Base-by-base conservation (phyloP, 345 rosid genomes). In the Eucalyptus pumila region DNA sequence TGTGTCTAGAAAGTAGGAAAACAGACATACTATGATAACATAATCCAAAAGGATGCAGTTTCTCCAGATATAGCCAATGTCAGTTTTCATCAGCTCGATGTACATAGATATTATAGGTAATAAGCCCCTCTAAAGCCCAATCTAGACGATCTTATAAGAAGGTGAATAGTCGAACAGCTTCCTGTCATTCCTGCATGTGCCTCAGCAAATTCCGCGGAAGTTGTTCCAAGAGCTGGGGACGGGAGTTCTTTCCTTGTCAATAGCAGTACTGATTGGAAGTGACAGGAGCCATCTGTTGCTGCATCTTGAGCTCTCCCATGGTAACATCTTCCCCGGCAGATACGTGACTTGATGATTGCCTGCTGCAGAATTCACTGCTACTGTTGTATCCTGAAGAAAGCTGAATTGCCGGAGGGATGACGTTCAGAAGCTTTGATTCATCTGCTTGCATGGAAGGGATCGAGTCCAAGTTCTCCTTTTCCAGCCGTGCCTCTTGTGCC, bases 321-420 rank as follows among this genome's bases (percentile, higher is more conserved):
- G 94, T 91, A 30, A 94, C 95, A 40, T 95, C 94, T 34, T 94
- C 93, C 48, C 93, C 91, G 6, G 69, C 17, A 19, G 60, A 54
- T 37, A 67, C 47, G 32, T 52, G 11, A 32, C 90, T 92, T 42
- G 97, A 95, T 30, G 96, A 95, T 86, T 90, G 95, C 50, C 95
- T 95, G 32, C 93, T 94, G 52, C 96, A 94, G 89, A 92, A 91
- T 88, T 93, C 97, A 17, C 93, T 94, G 32, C 91, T 91, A 34
- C 92, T 94, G 52, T 81, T 91, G 88, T 92, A 94, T 95, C 94
- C 91, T 34, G 87, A 86, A 54, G 87, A 86, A 86, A 86, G 34
- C 87, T 86, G 60, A 50, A 87, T 76, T 6, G 93, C 67, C 26
- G 94, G 88, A 23, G 92, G 92, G 32, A 91, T 85, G 4, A 13